These are phyloP conservation scores for Aspergillus pseudotamarii DNA, from an alignment of 2,329 filamentous ascomycete genomes.

Conservation along the genomic window DNA sequence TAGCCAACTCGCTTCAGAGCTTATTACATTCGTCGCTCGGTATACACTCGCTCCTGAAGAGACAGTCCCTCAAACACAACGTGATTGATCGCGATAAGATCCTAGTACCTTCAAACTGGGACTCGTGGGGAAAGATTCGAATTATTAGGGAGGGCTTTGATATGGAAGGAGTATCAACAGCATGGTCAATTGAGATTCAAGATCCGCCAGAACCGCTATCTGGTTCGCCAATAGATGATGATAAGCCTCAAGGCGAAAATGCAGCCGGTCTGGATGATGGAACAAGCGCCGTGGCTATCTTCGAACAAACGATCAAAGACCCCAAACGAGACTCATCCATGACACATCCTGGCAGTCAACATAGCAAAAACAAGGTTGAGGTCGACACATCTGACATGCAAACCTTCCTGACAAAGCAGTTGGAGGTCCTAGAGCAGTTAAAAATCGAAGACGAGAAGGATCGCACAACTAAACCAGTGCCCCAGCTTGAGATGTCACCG, in stretches of 20 bases:
- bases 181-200: conserved; percentile 84
- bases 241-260: conserved; percentile 26
- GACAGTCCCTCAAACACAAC: conserved; percentile 80
- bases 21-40: conserved; percentile 83
- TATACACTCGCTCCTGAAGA: conserved; percentile 80
- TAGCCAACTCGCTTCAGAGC: conserved; percentile 74
- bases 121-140: conserved; percentile 96
- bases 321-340: conserved; percentile 66
- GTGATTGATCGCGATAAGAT: conserved; percentile 94
- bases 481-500: conserved; percentile 40
- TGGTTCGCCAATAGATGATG: conserved; percentile 29
- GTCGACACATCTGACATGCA: conserved; percentile 75
- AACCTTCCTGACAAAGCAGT: conserved; percentile 73
- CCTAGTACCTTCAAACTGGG: conserved; percentile 93
- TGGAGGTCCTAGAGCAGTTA: conserved; percentile 71
- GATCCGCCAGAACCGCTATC: conserved; percentile 43
- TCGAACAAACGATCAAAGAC: conserved; percentile 78
- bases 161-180: conserved; percentile 79
- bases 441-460: conserved; percentile 58
- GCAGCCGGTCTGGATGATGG: conserved; percentile 32
- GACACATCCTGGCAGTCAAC: conserved; percentile 51
- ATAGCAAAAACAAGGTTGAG: conserved; percentile 52
- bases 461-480: conserved; percentile 34
- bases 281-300: conserved; percentile 69
- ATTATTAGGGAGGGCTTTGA: conserved; percentile 91